phyloP scores from a whole-genome alignment of 1,284 basidiomycete genomes.

The Pterulicium gracile region DNA sequence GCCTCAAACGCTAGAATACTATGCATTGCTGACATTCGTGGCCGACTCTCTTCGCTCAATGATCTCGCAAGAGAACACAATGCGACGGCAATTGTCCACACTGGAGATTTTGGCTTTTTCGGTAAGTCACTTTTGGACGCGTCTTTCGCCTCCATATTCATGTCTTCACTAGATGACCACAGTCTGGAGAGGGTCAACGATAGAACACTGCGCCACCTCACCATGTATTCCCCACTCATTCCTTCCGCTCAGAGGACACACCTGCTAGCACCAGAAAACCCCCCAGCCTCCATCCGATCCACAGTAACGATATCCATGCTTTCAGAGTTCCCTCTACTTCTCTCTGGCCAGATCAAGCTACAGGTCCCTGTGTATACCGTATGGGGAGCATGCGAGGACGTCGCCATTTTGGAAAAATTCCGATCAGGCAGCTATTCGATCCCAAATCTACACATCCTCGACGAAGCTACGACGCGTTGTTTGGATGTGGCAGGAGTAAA shows the following conservation, averaged over 20 bases:
- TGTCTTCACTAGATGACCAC: constrained; percentile 43
- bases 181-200: constrained; percentile 88
- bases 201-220: constrained; percentile 89
- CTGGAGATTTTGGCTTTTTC: constrained; percentile 99
- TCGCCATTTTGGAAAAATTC: constrained; percentile 87
- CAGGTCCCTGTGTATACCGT: constrained; percentile 92
- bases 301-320: constrained; percentile 65
- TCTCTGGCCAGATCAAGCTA: constrained; percentile 82
- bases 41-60: constrained; percentile 80
- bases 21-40: constrained; percentile 94
- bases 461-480: constrained; percentile 87
- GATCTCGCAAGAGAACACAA: constrained; percentile 82
- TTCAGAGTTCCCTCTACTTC: constrained; percentile 89
- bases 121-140: constrained; percentile 33
- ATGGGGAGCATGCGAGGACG: constrained; percentile 97
- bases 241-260: constrained; percentile 72
- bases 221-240: constrained; percentile 97
- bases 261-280: constrained; percentile 61
- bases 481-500: constrained; percentile 91
- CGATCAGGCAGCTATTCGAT: constrained; percentile 74
- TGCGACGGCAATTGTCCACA: constrained; percentile 94
- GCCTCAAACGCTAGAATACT: constrained; percentile 79
- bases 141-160: constrained; percentile 12
- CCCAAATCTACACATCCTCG: constrained; percentile 83
- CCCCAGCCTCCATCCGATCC: constrained; percentile 48